A percentile compares a stretch with the other conserved stretches of the same genome.
phyloP scores from a whole-genome alignment of 2,329 filamentous ascomycete genomes.

The Hymenoscyphus albidus region DNA sequence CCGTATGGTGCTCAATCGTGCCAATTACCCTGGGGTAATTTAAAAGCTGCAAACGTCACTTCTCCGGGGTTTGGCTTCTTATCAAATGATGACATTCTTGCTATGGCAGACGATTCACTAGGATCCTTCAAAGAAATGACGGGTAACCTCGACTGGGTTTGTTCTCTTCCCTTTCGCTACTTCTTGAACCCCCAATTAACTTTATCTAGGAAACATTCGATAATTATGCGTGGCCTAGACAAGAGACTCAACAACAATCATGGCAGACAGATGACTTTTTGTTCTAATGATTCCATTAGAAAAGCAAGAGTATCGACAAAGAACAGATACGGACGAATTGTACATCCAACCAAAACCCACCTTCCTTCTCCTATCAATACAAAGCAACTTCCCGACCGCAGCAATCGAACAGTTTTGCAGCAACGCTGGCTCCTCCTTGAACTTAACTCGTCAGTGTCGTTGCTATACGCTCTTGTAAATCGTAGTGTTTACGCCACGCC shows the following conservation, averaged over 20 bases:
- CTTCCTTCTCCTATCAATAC: not conserved
- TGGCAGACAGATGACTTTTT: not conserved
- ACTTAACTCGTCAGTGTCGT: constrained; percentile 25
- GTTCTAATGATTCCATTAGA: not conserved
- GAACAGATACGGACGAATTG: not conserved
- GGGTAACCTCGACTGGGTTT: constrained; percentile 27
- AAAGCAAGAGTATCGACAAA: not conserved
- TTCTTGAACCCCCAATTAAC: not conserved
- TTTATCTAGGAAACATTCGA: constrained; percentile 10
- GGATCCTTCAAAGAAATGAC: constrained; percentile 21
- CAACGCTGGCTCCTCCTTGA: constrained; percentile 32
- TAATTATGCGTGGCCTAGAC: constrained; percentile 10
- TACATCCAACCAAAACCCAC: not conserved
- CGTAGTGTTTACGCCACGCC: constrained; percentile 40
- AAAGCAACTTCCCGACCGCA: constrained; percentile 33
- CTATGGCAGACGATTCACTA: constrained; percentile 14
- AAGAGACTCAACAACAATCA: not conserved
- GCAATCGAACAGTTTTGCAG: constrained; percentile 36
- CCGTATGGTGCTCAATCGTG: constrained; percentile 2
- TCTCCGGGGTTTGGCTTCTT: not conserved
- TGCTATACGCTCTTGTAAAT: constrained; percentile 20
- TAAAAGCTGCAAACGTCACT: not conserved
- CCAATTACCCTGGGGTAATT: not conserved
- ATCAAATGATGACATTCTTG: not conserved
- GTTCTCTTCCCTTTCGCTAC: not conserved